Base-by-base conservation (phyloP, 495 filamentous ascomycete species). In the Xylaria grammica region DNA sequence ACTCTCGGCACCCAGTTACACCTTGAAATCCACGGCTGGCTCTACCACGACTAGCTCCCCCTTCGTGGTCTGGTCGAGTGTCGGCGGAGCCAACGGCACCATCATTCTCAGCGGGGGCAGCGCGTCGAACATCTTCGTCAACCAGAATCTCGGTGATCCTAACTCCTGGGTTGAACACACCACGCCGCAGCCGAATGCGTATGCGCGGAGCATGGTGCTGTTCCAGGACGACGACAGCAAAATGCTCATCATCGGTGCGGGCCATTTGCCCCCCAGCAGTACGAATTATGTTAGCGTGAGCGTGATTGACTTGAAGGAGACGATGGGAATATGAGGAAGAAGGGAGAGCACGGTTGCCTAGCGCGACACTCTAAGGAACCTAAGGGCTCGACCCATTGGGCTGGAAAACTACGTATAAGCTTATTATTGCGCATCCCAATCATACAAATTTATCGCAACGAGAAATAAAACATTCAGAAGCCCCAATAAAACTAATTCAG, bases 101-200 rank as follows among this genome's bases (percentile, higher is more conserved):
- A 80, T 86, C 53, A 78, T 89, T 13, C 86, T 85, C 30, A 87
- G 84, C 63, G 76, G 77, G 7, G 82, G 82, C 0, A 81, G 78
- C 8, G 68, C 78, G 36, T 73, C 74, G n/a, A 74, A 83, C 22
- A 65, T 91, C 3, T 91, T 86, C 55, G 68, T 86, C 24, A 91
- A 90, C 66, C 73, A 77, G 38, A 77, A 73, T 7, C 75, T 89
- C 4, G 88, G 87, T 9, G 78, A 81, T 42, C 68, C 71, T 3
- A 79, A 77, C 26, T 71, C 81, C 11, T 90, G 89, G 89, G 81
- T 78, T 40, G 81, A 61, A 20, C 56, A 71, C 19, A 51, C 71
- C 6, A 84, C 82, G 0, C 80, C 80, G 0, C 80, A 86, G 65
- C 68, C 70, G 0, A 68, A 64, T 10, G 78, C 77, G 22, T 89